Base-by-base conservation (phyloP, 192 early-diverging fungal genomes). In the Entomortierella lignicola region DNA sequence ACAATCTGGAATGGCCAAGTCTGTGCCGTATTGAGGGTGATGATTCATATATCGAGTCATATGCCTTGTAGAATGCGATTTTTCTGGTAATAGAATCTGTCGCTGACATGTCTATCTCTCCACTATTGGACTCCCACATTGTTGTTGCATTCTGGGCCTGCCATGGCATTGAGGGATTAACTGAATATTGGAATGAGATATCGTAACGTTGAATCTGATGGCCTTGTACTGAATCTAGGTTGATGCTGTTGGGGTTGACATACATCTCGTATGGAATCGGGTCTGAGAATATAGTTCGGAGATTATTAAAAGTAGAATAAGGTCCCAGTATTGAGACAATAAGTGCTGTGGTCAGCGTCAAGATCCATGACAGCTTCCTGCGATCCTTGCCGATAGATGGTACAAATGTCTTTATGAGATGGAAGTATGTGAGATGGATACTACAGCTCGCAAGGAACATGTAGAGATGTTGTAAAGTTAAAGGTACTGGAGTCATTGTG, bases 351-450 rank as follows among this genome's bases (percentile, higher is more conserved):
- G 27, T 20, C 10, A 57, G 29, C 2, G 70, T 72, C 15, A 72
- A 30, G 30, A 72, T 32, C 70, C 70, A 72, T 6, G 70, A 63
- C 25, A 72, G 70, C 6, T 55, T 60, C 61, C 53, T 72, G 54
- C 70, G 70, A 26, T 72, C 61, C 44, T 57, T 63, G 26, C 60
- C 61, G 21, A 72, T 72, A 20, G 18, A 72, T 1, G 70, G 70
- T 2, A 63, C 55, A 48, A 72, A 58, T 11, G 23, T 26, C 70
- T 63, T 63, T 54, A 72, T 48, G 55, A 63, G 54, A 25, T 63
- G 56, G 50, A 72, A 72, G n/a, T 63, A 72, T 8, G 70, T 61
- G 42, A 72, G n/a, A 56, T 72, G 70, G 15, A 72, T 25, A 1
- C 26, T 61, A 8, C 31, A 37, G 32, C 60, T 63, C 4, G 1